These are phyloP conservation scores for Colletotrichum musicola DNA, from an alignment of 2,329 filamentous ascomycete species.

Conservation along the genomic window DNA sequence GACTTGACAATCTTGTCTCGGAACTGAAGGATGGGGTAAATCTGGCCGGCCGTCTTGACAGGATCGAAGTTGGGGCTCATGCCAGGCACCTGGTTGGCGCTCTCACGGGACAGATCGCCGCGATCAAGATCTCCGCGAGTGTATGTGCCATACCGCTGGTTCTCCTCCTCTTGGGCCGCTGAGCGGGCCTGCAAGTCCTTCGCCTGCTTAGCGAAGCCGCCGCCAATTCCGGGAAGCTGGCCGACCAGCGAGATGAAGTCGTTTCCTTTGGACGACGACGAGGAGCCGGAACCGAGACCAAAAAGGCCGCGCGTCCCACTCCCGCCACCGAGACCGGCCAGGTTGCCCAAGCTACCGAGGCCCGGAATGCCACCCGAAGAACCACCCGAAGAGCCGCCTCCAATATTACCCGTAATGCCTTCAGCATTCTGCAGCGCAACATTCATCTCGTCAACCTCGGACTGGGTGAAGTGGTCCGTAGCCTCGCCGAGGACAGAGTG, in stretches of 20 bases:
- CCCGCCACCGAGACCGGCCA: slow-evolving; percentile 45
- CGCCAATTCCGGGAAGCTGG: slow-evolving; percentile 79
- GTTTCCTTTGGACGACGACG: slow-evolving; percentile 47
- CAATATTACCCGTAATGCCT: slow-evolving; percentile 54
- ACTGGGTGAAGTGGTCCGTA: slow-evolving; percentile 84
- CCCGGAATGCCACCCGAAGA: slow-evolving; percentile 45
- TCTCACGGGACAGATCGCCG: slow-evolving; percentile 55
- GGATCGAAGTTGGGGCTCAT: slow-evolving; percentile 84
- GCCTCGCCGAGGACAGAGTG: slow-evolving; percentile 84
- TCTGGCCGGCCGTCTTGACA: slow-evolving; percentile 80
- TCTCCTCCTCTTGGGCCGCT: slow-evolving; percentile 70
- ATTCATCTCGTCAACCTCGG: slow-evolving; percentile 85
- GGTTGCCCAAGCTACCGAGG: slow-evolving; percentile 18
- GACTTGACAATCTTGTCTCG: slow-evolving; percentile 92
- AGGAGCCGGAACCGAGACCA: slow-evolving; percentile 44
- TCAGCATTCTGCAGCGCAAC: slow-evolving; percentile 78
- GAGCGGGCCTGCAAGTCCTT: slow-evolving; percentile 71
- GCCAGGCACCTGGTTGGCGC: slow-evolving; percentile 74
- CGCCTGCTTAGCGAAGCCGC: slow-evolving; percentile 75
- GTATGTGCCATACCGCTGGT: slow-evolving; percentile 43
- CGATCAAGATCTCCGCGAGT: slow-evolving; percentile 47
- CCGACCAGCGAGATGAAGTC: slow-evolving; percentile 80
- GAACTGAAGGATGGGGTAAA: slow-evolving; percentile 95
- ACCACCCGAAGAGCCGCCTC: slow-evolving; percentile 42
- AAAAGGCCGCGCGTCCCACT: slow-evolving; percentile 57